phyloP scores from a whole-genome alignment of 371 early-diverging fungal genomes.

The Mucor plumbeus region DNA sequence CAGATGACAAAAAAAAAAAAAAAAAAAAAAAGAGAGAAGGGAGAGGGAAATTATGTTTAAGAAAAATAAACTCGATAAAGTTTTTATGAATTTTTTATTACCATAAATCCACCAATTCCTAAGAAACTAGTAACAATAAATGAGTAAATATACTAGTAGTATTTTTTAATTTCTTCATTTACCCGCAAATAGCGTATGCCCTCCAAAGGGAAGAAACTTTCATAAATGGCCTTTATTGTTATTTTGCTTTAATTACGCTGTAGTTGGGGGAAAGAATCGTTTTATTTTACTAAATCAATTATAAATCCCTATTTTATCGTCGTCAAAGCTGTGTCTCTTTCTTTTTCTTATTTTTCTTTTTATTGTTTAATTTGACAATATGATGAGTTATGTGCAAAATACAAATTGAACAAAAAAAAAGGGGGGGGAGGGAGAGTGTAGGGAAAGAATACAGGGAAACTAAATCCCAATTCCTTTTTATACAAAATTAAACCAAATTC shows the following conservation, averaged over 20 bases:
- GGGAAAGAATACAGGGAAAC: background rate
- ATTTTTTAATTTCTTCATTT: background rate
- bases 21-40: no score
- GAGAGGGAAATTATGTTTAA: background rate
- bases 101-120: constrained; percentile 55
- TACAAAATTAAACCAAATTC: background rate
- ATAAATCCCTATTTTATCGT: background rate
- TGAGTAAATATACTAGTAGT: no score
- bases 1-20: background rate
- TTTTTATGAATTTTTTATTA: constrained; percentile 13
- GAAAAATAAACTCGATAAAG: background rate
- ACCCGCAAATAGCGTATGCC: constrained; percentile 31
- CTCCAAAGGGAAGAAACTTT: constrained; percentile 10
- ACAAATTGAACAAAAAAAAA: background rate
- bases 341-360: no score
- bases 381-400: no score
- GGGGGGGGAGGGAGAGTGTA: background rate
- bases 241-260: background rate
- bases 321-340: no score
- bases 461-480: background rate
- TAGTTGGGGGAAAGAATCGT: background rate
- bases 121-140: constrained; percentile 30
- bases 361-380: no score
- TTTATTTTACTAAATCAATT: background rate
- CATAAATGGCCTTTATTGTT: background rate